Evolutionary conservation across 2,329 filamentous ascomycete species (phyloP).

Genomic region (Aspergillus floridensis): DNA sequence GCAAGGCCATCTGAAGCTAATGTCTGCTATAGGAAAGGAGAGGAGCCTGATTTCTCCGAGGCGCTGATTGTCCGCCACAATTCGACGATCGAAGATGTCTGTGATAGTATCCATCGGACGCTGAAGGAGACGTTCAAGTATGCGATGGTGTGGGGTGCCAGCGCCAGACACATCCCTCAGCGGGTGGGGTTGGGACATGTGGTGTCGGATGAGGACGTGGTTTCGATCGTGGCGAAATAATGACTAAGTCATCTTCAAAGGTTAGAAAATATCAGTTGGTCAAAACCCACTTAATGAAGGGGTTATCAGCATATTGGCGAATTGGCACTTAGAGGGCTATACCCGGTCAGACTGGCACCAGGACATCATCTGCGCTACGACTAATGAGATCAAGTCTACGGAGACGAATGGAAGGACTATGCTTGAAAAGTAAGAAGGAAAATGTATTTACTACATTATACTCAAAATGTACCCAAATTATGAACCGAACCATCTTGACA

Average conservation of each 20-base stretch:
- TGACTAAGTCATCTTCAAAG: not conserved
- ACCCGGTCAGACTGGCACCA: too few species aligned
- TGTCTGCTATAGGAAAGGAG: slow-evolving; percentile 64
- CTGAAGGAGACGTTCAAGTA: slow-evolving; percentile 99
- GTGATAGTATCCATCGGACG: slow-evolving; percentile 87
- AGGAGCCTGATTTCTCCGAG: slow-evolving; percentile 84
- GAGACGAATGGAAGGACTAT: too few species aligned
- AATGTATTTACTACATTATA: not conserved
- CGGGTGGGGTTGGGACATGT: slow-evolving; percentile 80
- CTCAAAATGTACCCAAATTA: slow-evolving; percentile 9
- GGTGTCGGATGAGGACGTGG: slow-evolving; percentile 69
- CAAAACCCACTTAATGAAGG: too few species aligned
- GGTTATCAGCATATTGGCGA: too few species aligned
- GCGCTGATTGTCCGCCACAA: slow-evolving; percentile 88
- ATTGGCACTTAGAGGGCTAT: too few species aligned
- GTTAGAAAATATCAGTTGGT: not conserved
- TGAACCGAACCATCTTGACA: slow-evolving; percentile 10
- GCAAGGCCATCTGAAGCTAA: slow-evolving; percentile 5
- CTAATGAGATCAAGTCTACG: not conserved
- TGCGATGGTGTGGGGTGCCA: slow-evolving; percentile 95
- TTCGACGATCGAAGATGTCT: slow-evolving; percentile 93
- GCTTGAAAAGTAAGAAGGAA: not conserved
- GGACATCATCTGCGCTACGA: too few species aligned
- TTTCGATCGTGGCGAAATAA: slow-evolving; percentile 59
- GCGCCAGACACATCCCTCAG: slow-evolving; percentile 91